Conservation (phyloP, 1,284 basidiomycete genomes). For the Trichosporon ovoides region DNA sequence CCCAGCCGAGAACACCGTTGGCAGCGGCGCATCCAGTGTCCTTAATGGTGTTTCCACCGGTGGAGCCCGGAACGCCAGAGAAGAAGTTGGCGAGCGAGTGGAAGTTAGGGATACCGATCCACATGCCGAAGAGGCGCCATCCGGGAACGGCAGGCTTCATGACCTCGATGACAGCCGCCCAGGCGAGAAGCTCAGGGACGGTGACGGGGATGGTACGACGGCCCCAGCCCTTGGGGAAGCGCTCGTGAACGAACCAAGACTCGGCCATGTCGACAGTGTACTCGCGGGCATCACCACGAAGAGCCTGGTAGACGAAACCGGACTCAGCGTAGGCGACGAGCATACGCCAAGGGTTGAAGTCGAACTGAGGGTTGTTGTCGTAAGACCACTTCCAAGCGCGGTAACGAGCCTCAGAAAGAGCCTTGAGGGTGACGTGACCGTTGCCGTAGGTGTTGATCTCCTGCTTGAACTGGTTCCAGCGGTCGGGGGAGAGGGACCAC, state of each 20-base stretch:
- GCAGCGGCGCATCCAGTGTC: slow-evolving; percentile 10
- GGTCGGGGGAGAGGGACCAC: slow-evolving; percentile 10
- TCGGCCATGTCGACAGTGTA: slow-evolving; percentile 15
- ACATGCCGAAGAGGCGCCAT: slow-evolving; percentile 17
- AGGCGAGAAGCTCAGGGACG: slow-evolving; percentile 15
- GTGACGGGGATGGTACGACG: slow-evolving; percentile 17
- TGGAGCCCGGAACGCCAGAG: slow-evolving; percentile 1
- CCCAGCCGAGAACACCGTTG: slow-evolving; percentile 14
- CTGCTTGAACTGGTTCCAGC: slow-evolving; percentile 8
- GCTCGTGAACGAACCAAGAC: slow-evolving; percentile 19
- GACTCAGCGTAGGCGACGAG: slow-evolving; percentile 23
- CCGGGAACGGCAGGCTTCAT: slow-evolving; percentile 17
- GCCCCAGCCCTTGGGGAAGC: slow-evolving; percentile 21
- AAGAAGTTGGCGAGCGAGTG: slow-evolving; percentile 10
- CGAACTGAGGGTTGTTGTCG: slow-evolving; percentile 16
- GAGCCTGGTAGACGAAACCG: slow-evolving; percentile 16
- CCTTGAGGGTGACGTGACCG: slow-evolving; percentile 9
- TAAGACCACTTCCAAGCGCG: slow-evolving; percentile 14
- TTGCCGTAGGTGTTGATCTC: slow-evolving; percentile 10
- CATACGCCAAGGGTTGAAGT: slow-evolving; percentile 25
- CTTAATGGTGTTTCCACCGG: neutral
- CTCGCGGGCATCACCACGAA: slow-evolving; percentile 11
- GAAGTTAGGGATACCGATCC: slow-evolving; percentile 14
- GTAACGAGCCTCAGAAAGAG: slow-evolving; percentile 14
- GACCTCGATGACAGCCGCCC: slow-evolving; percentile 12